phyloP scores from a whole-genome alignment of 2,329 filamentous ascomycete species.

The Talaromyces sp. region DNA sequence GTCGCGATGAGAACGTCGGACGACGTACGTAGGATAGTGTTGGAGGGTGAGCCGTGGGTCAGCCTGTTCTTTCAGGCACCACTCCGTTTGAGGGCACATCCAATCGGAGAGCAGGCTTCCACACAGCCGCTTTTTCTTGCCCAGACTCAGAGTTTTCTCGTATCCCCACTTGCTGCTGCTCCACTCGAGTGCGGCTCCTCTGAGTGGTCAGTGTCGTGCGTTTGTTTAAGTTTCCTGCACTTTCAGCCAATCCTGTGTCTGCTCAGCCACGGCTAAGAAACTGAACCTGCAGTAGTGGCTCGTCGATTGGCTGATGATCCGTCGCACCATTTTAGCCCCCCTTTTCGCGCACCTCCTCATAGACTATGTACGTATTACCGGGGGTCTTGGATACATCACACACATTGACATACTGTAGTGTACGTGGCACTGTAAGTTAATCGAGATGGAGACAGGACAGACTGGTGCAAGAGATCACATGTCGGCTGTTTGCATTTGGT shows the following conservation, averaged over 20 bases:
- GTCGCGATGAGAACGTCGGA: not conserved
- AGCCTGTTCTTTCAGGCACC: slow-evolving; percentile 13
- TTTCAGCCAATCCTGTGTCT: not conserved
- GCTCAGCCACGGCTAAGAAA: not conserved
- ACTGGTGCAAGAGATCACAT: not conserved
- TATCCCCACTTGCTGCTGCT: not conserved
- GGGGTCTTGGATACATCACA: not conserved
- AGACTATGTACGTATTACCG: not conserved
- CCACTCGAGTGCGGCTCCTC: not conserved
- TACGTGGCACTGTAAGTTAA: no score
- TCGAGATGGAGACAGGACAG: not conserved
- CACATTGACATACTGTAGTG: no score
- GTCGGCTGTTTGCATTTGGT: not conserved
- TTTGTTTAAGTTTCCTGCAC: not conserved
- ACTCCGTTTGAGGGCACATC: not conserved
- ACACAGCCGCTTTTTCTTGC: not conserved
- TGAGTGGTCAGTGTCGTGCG: not conserved
- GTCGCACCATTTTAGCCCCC: slow-evolving; percentile 5
- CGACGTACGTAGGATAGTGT: not conserved
- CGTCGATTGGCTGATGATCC: not conserved
- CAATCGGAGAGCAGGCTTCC: not conserved
- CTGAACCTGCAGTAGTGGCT: slow-evolving; percentile 9
- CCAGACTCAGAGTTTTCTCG: not conserved
- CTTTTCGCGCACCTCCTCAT: not conserved
- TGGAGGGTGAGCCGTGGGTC: not conserved